Percentiles rank a stretch among this genome's conserved stretches.
Conservation (phyloP, 768 basidiomycete genomes). For the Tricholoma furcatifolium region DNA sequence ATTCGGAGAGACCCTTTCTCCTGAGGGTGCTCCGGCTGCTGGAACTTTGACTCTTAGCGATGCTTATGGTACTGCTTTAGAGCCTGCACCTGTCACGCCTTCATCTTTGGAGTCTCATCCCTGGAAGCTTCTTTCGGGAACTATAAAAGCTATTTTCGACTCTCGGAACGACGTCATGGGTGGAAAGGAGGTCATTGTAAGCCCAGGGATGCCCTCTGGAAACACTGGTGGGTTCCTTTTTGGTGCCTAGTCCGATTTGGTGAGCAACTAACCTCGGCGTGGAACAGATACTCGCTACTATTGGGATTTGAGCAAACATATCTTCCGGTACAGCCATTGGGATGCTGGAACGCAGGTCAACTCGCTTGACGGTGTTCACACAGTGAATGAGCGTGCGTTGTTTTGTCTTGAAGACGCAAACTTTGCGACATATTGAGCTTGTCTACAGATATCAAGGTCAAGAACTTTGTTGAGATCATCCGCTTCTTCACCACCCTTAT, state of each 20-base stretch:
- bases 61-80: conserved; percentile 48
- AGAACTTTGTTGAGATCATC: conserved; percentile 61
- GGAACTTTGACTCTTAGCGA: conserved; percentile 54
- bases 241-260: background rate
- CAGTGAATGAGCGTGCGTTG: conserved; percentile 66
- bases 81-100: conserved; percentile 68
- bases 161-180: conserved; percentile 39
- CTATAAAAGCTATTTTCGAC: conserved; percentile 61
- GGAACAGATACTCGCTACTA: conserved; percentile 55
- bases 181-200: conserved; percentile 38
- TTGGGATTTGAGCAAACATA: conserved; percentile 56
- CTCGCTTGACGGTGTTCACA: conserved; percentile 52
- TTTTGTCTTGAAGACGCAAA: background rate
- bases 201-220: conserved; percentile 58
- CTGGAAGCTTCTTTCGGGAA: conserved; percentile 57
- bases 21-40: conserved; percentile 28
- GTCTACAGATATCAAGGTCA: conserved; percentile 42
- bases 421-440: conserved; percentile 8
- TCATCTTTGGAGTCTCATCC: conserved; percentile 40
- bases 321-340: conserved; percentile 66
- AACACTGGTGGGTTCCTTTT: conserved; percentile 46
- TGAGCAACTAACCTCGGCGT: background rate
- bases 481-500: conserved; percentile 65
- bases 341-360: conserved; percentile 32
- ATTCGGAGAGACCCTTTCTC: conserved; percentile 46